Evolutionary conservation across 495 filamentous ascomycete species (phyloP).

Genomic region (Penicillium steckii): DNA sequence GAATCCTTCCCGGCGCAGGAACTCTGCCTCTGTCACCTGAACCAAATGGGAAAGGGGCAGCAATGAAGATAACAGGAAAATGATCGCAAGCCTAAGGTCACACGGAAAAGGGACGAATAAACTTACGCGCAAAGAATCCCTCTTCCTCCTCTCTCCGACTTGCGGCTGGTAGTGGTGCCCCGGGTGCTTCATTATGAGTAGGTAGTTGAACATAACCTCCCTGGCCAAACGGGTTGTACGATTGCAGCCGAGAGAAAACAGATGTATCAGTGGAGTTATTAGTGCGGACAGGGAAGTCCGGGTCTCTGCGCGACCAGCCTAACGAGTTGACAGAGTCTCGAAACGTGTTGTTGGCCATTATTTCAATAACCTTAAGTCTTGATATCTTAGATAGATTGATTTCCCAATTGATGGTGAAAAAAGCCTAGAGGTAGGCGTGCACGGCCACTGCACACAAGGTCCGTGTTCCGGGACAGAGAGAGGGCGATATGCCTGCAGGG

Average conservation of each 20-base stretch:
- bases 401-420: conserved; percentile 16
- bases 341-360: conserved; percentile 89
- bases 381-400: conserved; percentile 1
- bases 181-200: conserved; percentile 71
- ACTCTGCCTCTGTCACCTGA: conserved; percentile 41
- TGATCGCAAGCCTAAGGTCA: conserved; percentile 28
- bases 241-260: conserved; percentile 77
- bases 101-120: conserved; percentile 12
- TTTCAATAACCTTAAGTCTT: conserved; percentile 10
- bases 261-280: conserved; percentile 66
- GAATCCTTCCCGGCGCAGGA: conserved; percentile 41
- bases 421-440: conserved; percentile 6
- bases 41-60: conserved; percentile 21
- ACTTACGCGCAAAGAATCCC: conserved; percentile 95
- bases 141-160: conserved; percentile 91
- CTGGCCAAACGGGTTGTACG: conserved; percentile 83
- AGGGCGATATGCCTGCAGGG: conserved; percentile 36
- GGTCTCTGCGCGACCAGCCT: conserved; percentile 88
- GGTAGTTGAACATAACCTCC: conserved; percentile 91
- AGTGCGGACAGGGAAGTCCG: conserved; percentile 76
- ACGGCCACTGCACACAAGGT: conserved; percentile 25
- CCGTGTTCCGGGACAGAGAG: conserved; percentile 22
- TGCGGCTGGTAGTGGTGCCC: conserved; percentile 83
- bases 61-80: conserved; percentile 11
- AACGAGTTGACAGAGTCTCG: conserved; percentile 91